Conservation (phyloP, 2,329 filamentous ascomycete genomes). For the Colletotrichum sp. region DNA sequence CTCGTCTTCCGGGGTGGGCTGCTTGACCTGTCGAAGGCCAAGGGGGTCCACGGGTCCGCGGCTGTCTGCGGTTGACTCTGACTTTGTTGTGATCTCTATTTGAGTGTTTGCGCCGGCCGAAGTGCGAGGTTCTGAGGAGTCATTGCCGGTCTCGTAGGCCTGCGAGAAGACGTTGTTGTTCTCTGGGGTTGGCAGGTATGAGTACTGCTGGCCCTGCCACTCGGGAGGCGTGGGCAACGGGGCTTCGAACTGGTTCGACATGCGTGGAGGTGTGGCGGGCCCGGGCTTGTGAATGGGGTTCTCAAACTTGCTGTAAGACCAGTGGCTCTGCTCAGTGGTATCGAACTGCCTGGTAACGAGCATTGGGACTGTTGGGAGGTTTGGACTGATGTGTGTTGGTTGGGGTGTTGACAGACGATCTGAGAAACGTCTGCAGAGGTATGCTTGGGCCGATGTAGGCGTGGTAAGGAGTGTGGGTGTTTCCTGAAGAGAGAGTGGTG, state of each 20-base stretch:
- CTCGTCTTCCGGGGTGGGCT: slow-evolving; percentile 42
- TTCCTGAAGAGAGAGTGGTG: neutral
- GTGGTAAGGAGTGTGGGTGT: neutral
- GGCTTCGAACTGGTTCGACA: slow-evolving; percentile 61
- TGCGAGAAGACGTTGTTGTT: slow-evolving; percentile 49
- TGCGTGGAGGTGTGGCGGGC: slow-evolving; percentile 51
- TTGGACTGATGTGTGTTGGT: slow-evolving; percentile 14
- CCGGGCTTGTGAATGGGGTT: slow-evolving; percentile 46
- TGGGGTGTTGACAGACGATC: slow-evolving; percentile 3
- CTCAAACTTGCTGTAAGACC: slow-evolving; percentile 60
- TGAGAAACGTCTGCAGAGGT: slow-evolving; percentile 1
- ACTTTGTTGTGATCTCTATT: slow-evolving; percentile 71
- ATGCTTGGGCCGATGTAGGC: neutral
- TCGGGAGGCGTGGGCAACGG: slow-evolving; percentile 56
- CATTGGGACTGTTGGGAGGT: slow-evolving; percentile 47
- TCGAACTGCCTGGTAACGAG: slow-evolving; percentile 61
- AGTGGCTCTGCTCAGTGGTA: slow-evolving; percentile 58
- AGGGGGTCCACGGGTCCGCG: slow-evolving; percentile 44
- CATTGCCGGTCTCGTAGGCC: slow-evolving; percentile 47
- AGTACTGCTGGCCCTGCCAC: slow-evolving; percentile 63
- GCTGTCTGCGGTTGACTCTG: slow-evolving; percentile 46
- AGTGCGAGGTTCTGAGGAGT: slow-evolving; percentile 42
- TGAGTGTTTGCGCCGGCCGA: slow-evolving; percentile 43
- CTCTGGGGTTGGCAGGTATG: slow-evolving; percentile 50
- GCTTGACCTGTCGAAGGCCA: slow-evolving; percentile 45